Evolutionary conservation across 306 rosid genomes (phyloP), one percentile per base, ranked within the genome.

Genomic region (Spatholobus suberectus): DNA sequence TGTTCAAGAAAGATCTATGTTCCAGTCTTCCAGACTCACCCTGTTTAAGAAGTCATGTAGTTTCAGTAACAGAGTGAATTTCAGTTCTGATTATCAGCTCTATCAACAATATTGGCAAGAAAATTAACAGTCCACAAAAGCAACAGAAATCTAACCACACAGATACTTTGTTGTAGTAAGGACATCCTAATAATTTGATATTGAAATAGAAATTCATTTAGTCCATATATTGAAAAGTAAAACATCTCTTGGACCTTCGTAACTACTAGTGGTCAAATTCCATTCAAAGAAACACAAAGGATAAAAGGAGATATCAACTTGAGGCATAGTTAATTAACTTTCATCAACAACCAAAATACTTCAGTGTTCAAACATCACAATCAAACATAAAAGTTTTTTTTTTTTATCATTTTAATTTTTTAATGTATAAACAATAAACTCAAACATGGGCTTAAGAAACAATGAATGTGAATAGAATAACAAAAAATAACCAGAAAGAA

Each of bases 261-360:
- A 75, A 54, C 44, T 29, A 8, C n/a, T 75, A 18, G 6, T 34
- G 34, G 14, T 47, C 67, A 55, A 26, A 34, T 44, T 29, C 29
- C 61, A 67, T 41, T 66, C 3, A 23, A 51, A 61, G 62, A 70
- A 35, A 52, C 70, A 52, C 58, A 54, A 4, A 8, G 23, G 17
- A 12, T 34, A 34, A 21, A n/a, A 12, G 47, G 70, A 27, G 17
- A 72, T 47, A 70, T 18, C 51, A 47, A 77, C n/a, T 41, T 35
- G 35, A 40, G 68, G 27, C 24, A 21, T 10, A 6, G 21, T 49
- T 77, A 37, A 72, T 72, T 78, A 49, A 38, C 32, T 46, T 44
- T 54, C 23, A 68, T 57, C 18, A 21, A 47, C 73, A 47, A 59
- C 54, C 70, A 82, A 75, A 61, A 54, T 55, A 67, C 62, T 26